phyloP scores from a whole-genome alignment of 352 stramenopile genomes.

The Phytopythium montanum region DNA sequence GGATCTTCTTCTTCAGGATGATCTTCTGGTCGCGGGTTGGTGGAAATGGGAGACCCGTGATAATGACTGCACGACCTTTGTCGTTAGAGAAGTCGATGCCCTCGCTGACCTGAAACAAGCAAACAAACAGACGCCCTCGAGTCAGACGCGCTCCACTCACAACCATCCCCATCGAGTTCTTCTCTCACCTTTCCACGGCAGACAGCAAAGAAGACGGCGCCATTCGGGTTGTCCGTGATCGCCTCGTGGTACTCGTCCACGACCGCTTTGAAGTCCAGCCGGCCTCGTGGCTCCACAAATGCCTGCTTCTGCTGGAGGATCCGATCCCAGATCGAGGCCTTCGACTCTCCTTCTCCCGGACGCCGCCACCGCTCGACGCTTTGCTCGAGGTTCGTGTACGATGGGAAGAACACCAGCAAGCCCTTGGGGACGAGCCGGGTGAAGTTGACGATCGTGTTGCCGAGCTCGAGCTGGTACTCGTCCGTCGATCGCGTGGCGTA shows the following conservation, averaged over 20 bases:
- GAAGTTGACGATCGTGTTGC: constrained; percentile 95
- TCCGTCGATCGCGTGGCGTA: constrained; percentile 93
- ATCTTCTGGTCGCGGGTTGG: constrained; percentile 97
- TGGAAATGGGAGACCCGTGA: constrained; percentile 98
- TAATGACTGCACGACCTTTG: constrained; percentile 96
- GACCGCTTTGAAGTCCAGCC: constrained; percentile 72
- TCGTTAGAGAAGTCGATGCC: constrained; percentile 99
- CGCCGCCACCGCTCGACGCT: constrained; percentile 75
- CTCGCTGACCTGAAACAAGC: constrained; percentile 88
- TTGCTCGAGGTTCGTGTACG: constrained; percentile 94
- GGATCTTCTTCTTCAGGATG: constrained; percentile 95
- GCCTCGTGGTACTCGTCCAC: constrained; percentile 80
- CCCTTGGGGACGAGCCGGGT: constrained; percentile 94
- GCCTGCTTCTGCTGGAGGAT: constrained; percentile 73
- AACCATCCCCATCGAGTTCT: no score
- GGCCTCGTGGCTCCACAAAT: constrained; percentile 71
- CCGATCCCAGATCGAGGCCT: constrained; percentile 73
- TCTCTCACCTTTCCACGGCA: constrained; percentile 93
- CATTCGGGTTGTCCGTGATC: constrained; percentile 69
- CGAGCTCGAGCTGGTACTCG: constrained; percentile 95
- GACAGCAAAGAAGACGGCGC: constrained; percentile 97
- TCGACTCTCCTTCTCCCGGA: constrained; percentile 30
- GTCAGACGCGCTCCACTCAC: no score
- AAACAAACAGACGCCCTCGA: background rate
- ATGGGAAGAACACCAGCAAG: constrained; percentile 99